These are phyloP conservation scores for Xylariales sp. DNA, from an alignment of 2,329 filamentous ascomycete species.

Conservation along the genomic window DNA sequence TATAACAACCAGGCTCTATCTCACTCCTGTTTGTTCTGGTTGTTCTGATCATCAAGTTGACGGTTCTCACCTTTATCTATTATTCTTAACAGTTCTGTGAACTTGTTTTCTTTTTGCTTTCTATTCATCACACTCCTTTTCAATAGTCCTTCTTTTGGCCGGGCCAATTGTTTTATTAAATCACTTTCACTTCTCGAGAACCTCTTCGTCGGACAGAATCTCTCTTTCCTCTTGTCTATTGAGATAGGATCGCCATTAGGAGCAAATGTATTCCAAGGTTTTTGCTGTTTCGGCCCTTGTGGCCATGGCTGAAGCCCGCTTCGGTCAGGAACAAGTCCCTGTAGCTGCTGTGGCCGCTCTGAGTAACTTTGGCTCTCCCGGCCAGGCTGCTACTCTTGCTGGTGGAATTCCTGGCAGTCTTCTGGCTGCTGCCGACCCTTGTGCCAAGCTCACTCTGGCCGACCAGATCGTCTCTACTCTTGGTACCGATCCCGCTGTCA, in stretches of 20 bases:
- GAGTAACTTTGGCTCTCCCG: constrained; percentile 49
- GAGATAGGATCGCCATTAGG: too few species aligned
- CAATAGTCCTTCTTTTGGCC: constrained; percentile 14
- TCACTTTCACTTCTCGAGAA: too few species aligned
- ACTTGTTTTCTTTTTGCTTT: too few species aligned
- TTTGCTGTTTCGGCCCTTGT: constrained; percentile 34
- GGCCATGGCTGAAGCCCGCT: constrained; percentile 48
- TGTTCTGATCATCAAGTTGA: constrained; percentile 14
- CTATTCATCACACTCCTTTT: constrained; percentile 26
- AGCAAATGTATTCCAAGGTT: constrained; percentile 42
- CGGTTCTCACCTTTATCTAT: constrained; percentile 15
- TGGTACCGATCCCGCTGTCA: constrained; percentile 53
- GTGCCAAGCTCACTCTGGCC: constrained; percentile 60
- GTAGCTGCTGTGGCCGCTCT: constrained; percentile 51
- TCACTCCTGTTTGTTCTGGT: constrained; percentile 12
- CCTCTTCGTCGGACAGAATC: too few species aligned
- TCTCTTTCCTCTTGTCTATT: too few species aligned
- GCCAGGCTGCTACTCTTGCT: constrained; percentile 59
- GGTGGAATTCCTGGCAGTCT: constrained; percentile 58
- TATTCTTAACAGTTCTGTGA: constrained; percentile 31
- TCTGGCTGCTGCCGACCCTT: constrained; percentile 61
- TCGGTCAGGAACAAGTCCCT: constrained; percentile 59
- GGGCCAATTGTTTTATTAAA: neutral
- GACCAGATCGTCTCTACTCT: constrained; percentile 60
- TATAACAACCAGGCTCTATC: constrained; percentile 10